Conservation (phyloP, 495 filamentous ascomycete species). For the Penicillium coffeae region DNA sequence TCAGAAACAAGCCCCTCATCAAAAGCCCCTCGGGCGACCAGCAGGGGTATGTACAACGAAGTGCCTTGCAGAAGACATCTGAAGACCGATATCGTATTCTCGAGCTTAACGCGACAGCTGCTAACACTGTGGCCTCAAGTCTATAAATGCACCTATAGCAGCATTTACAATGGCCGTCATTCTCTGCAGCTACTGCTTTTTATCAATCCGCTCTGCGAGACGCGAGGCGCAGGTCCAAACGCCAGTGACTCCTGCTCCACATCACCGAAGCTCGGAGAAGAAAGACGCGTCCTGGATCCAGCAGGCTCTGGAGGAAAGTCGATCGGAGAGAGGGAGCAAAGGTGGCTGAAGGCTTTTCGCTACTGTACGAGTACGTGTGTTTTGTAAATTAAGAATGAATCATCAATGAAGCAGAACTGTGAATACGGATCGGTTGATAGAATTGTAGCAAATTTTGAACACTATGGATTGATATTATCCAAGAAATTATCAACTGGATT, state of each 20-base stretch:
- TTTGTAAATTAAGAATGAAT: not conserved
- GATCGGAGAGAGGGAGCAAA: conserved; percentile 8
- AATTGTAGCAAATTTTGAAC: too few relatives aligned
- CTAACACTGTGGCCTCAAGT: conserved; percentile 17
- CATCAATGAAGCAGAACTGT: too few relatives aligned
- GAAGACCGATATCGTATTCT: too few relatives aligned
- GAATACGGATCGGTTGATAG: too few relatives aligned
- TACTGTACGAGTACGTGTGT: not conserved
- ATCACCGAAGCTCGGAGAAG: conserved; percentile 8
- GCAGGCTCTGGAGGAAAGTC: conserved; percentile 36
- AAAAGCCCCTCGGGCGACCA: conserved; percentile 16
- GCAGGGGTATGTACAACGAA: conserved; percentile 21
- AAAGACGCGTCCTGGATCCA: conserved; percentile 33
- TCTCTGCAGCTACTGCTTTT: conserved; percentile 47
- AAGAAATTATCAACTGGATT: too few relatives aligned
- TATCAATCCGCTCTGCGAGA: conserved; percentile 45
- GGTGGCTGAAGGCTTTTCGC: not conserved
- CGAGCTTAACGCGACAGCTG: not conserved
- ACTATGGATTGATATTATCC: too few relatives aligned
- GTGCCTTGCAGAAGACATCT: too few relatives aligned
- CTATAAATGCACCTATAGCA: conserved; percentile 45
- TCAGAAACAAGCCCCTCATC: conserved; percentile 7
- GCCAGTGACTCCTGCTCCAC: not conserved
- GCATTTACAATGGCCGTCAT: conserved; percentile 49
- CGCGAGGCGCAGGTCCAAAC: conserved; percentile 26